Evolutionary conservation across 2,329 filamentous ascomycete species (phyloP).

Genomic region (Diplodia corticola): DNA sequence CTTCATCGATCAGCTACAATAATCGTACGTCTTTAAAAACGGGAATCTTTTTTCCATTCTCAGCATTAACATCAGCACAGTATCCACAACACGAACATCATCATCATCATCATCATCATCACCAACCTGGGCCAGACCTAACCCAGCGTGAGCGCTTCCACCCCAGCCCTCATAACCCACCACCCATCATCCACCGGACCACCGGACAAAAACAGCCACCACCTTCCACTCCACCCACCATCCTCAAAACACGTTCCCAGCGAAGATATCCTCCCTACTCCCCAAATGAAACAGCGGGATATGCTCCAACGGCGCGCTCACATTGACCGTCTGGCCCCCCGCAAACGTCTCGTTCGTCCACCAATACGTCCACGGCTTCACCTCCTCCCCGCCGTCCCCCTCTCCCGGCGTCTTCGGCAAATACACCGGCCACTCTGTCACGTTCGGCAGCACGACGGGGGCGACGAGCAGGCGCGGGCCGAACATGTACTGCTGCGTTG

Average conservation of each 20-base stretch:
- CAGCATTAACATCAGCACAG: too few species aligned
- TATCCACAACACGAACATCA: too few species aligned
- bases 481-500: conserved; percentile 45
- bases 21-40: too few species aligned
- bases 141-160: too few species aligned
- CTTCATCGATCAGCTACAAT: too few species aligned
- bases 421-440: conserved; percentile 41
- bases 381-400: conserved; percentile 26
- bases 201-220: too few species aligned
- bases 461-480: conserved; percentile 40
- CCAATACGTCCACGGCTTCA: conserved; percentile 43
- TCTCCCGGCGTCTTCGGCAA: conserved; percentile 32
- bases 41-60: too few species aligned
- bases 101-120: too few species aligned
- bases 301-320: conserved; percentile 32
- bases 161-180: too few species aligned
- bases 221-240: background rate
- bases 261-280: conserved; percentile 28
- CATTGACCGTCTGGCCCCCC: conserved; percentile 38
- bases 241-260: conserved; percentile 30
- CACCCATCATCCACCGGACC: too few species aligned
- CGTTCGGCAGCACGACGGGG: conserved; percentile 40
- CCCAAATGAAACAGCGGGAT: conserved; percentile 35
- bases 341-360: conserved; percentile 43
- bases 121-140: too few species aligned